phyloP scores from a whole-genome alignment of 805 yeast species.

The Diddensiella santjacobensis region DNA sequence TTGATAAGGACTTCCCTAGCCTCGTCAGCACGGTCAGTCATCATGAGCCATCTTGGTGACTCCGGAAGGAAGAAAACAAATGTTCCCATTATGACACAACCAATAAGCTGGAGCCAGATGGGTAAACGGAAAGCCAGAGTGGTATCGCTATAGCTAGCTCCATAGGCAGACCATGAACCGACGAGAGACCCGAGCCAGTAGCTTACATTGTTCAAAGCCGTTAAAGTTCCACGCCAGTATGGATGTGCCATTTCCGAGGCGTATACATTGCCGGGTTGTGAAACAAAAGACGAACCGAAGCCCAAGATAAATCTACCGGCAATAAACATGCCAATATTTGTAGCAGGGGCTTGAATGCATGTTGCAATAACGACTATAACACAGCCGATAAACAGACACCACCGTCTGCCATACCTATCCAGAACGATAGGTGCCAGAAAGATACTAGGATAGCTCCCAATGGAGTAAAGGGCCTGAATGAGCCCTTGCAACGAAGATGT shows the following conservation, averaged over 20 bases:
- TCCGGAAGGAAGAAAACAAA: constrained; percentile 17
- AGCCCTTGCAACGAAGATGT: constrained; percentile 1
- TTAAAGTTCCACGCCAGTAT: constrained; percentile 8
- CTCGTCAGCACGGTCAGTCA: constrained; percentile 1
- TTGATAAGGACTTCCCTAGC: constrained; percentile 12
- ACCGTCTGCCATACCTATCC: constrained; percentile 3
- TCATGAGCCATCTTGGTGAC: constrained; percentile 22
- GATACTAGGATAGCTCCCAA: constrained; percentile 6
- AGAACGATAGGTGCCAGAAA: constrained; percentile 4
- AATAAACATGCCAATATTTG: constrained; percentile 4
- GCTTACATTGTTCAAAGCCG: constrained; percentile 1
- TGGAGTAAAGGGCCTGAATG: constrained; percentile 5
- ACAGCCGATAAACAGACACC: constrained; percentile 2
- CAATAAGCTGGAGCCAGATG: constrained; percentile 12
- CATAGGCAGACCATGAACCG: constrained; percentile 15
- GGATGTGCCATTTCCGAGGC: constrained; percentile 19
- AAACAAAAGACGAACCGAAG: constrained; percentile 10
- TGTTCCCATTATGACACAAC: constrained; percentile 10
- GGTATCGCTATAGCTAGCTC: constrained; percentile 4
- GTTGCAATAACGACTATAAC: neutral
- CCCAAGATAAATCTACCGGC: constrained; percentile 17
- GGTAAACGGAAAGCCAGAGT: constrained; percentile 18
- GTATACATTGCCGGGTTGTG: constrained; percentile 12
- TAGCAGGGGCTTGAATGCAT: constrained; percentile 11
- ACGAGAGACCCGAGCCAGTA: constrained; percentile 2